A percentile compares a stretch with the other conserved stretches of the same genome.
phyloP scores from a whole-genome alignment of 2,329 filamentous ascomycete genomes.

The Phaeophleospora eucalypticola region DNA sequence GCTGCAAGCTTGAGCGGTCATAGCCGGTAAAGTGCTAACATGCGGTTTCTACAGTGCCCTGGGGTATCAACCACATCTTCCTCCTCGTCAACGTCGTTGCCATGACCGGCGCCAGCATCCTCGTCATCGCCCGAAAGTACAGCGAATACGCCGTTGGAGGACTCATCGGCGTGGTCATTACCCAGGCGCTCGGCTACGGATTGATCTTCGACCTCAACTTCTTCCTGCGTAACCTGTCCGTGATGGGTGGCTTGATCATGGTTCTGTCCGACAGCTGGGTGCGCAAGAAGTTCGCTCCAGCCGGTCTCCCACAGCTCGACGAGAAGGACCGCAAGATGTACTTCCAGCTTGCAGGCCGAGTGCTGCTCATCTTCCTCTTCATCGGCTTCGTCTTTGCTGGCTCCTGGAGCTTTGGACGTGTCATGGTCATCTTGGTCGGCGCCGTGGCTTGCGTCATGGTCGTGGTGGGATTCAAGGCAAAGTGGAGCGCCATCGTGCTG shows the following conservation, averaged over 20 bases:
- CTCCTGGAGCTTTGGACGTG: constrained; percentile 83
- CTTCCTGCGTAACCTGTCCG: constrained; percentile 97
- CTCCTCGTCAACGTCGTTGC: constrained; percentile 83
- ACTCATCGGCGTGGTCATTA: constrained; percentile 83
- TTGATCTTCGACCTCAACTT: constrained; percentile 99
- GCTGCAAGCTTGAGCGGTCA: not conserved
- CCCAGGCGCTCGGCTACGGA: constrained; percentile 93
- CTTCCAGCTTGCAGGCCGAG: constrained; percentile 93
- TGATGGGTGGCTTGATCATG: constrained; percentile 96
- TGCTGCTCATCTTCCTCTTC: constrained; percentile 96
- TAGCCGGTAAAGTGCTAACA: constrained; percentile 6
- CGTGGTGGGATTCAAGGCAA: constrained; percentile 98
- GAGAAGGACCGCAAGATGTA: constrained; percentile 99
- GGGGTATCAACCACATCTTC: constrained; percentile 86
- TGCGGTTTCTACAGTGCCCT: constrained; percentile 62
- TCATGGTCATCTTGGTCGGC: constrained; percentile 78
- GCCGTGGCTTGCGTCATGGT: constrained; percentile 96
- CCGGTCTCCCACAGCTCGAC: constrained; percentile 86
- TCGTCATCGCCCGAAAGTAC: constrained; percentile 89
- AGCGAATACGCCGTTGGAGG: constrained; percentile 89
- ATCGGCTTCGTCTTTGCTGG: constrained; percentile 94
- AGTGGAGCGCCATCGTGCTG: constrained; percentile 93
- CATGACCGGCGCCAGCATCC: constrained; percentile 70
- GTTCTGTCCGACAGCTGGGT: constrained; percentile 98
- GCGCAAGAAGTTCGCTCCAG: constrained; percentile 93